phyloP scores from a whole-genome alignment of 2,329 filamentous ascomycete genomes.

The Fusarium neocosmosporiellum region DNA sequence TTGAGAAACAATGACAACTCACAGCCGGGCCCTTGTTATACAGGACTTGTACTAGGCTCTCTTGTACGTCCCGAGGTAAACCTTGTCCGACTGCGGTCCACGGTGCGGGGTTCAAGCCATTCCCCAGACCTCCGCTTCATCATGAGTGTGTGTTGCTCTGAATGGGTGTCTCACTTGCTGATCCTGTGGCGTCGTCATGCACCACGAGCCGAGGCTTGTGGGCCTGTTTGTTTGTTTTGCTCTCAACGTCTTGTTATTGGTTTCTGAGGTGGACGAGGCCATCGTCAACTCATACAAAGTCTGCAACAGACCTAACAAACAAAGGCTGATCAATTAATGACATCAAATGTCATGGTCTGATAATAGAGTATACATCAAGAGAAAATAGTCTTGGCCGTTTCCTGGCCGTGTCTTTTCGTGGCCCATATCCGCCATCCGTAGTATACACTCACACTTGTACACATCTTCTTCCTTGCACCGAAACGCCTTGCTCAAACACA shows the following conservation, averaged over 20 bases:
- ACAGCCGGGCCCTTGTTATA: background rate
- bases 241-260: background rate
- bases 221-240: slow-evolving; percentile 2
- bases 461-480: slow-evolving; percentile 22
- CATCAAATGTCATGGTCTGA: background rate
- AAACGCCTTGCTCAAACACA: slow-evolving; percentile 46
- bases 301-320: background rate
- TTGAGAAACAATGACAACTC: background rate
- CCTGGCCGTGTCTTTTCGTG: slow-evolving; percentile 8
- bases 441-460: slow-evolving; percentile 10
- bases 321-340: background rate
- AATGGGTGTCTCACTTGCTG: slow-evolving; percentile 7
- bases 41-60: background rate
- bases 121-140: slow-evolving; percentile 3
- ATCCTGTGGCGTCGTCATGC: slow-evolving; percentile 18
- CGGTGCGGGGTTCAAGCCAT: slow-evolving; percentile 38
- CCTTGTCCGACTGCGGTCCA: slow-evolving; percentile 10
- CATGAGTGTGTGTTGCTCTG: slow-evolving; percentile 5
- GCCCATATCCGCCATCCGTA: slow-evolving; percentile 15
- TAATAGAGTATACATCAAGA: background rate
- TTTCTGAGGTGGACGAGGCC: background rate
- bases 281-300: background rate
- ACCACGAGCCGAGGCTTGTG: slow-evolving; percentile 29
- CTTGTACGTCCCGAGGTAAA: slow-evolving; percentile 33
- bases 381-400: background rate